Conservation (phyloP, 1,139 yeast species). For the Arxiozyma telluris region DNA sequence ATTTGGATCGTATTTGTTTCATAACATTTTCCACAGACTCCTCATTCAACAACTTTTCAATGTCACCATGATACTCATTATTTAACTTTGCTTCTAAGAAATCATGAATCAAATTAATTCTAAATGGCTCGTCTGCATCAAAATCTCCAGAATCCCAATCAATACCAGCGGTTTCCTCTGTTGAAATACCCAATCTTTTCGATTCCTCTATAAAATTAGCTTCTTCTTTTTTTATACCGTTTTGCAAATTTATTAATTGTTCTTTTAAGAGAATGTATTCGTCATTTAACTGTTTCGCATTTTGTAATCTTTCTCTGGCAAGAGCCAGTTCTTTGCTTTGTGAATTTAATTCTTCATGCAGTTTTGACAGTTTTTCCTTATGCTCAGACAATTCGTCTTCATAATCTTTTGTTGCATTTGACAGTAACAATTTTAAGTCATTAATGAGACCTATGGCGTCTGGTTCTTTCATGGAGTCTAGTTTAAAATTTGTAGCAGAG, state of each 20-base stretch:
- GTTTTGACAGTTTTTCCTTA: conserved; percentile 19
- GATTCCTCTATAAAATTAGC: conserved; percentile 38
- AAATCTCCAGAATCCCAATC: conserved; percentile 45
- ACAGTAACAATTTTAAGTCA: conserved; percentile 21
- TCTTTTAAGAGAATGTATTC: conserved; percentile 35
- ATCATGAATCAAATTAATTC: conserved; percentile 49
- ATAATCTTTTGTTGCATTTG: conserved; percentile 25
- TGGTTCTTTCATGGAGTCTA: conserved; percentile 10
- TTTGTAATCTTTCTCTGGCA: conserved; percentile 22
- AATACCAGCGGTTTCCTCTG: conserved; percentile 31
- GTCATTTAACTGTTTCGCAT: conserved; percentile 25
- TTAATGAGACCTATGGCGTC: conserved; percentile 23
- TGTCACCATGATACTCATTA: conserved; percentile 26
- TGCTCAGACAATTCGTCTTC: conserved; percentile 23
- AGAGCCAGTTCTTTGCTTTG: conserved; percentile 22
- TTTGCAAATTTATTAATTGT: conserved; percentile 45
- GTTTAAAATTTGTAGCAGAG: not conserved
- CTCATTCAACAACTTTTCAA: conserved; percentile 19
- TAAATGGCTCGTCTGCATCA: conserved; percentile 83
- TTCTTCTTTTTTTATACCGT: conserved; percentile 53
- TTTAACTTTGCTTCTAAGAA: conserved; percentile 35
- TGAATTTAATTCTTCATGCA: conserved; percentile 20
- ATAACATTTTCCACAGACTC: conserved; percentile 17
- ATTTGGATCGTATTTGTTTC: conserved; percentile 16
- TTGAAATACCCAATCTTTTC: conserved; percentile 31